Conservation (phyloP, 257 asterid species). For the Haberlea rhodopensis region DNA sequence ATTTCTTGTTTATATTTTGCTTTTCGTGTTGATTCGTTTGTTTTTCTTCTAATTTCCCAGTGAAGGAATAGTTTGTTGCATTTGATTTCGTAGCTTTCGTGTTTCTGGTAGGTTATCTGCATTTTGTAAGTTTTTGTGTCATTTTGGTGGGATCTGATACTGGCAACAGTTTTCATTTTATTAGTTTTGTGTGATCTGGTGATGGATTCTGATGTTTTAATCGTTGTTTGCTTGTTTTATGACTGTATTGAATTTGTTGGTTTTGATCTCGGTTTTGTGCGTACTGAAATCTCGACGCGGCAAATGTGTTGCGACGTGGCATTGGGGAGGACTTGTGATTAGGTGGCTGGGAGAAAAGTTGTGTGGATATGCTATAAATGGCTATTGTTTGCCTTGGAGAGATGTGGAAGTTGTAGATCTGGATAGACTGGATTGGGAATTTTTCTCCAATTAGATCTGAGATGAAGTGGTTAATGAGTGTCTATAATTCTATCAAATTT, state of each 20-base stretch:
- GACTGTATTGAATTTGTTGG: neutral
- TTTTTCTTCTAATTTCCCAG: neutral
- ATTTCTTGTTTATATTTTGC: neutral
- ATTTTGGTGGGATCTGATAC: slow-evolving; percentile 32
- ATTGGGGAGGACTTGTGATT: neutral
- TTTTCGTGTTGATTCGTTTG: slow-evolving; percentile 3
- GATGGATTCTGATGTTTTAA: neutral
- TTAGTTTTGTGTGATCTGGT: slow-evolving; percentile 22
- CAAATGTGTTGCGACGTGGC: slow-evolving; percentile 25
- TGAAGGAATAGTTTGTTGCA: neutral
- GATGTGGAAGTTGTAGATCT: slow-evolving; percentile 33
- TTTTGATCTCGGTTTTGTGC: neutral
- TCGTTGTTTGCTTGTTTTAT: neutral
- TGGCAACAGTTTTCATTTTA: slow-evolving; percentile 25
- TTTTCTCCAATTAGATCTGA: slow-evolving; percentile 34
- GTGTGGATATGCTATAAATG: slow-evolving; percentile 16
- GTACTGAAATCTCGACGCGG: neutral
- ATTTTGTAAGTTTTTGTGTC: slow-evolving; percentile 4
- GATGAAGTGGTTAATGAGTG: slow-evolving; percentile 28
- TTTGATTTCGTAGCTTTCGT: neutral
- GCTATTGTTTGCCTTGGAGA: slow-evolving; percentile 16
- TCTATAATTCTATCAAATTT: slow-evolving; percentile 29
- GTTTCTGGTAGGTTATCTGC: neutral
- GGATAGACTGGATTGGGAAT: slow-evolving; percentile 23
- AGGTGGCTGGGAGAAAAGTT: slow-evolving; percentile 13